A percentile compares a stretch with the other conserved stretches of the same genome.
phyloP scores from a whole-genome alignment of 192 early-diverging fungal species.

The Gonapodya sp. region DNA sequence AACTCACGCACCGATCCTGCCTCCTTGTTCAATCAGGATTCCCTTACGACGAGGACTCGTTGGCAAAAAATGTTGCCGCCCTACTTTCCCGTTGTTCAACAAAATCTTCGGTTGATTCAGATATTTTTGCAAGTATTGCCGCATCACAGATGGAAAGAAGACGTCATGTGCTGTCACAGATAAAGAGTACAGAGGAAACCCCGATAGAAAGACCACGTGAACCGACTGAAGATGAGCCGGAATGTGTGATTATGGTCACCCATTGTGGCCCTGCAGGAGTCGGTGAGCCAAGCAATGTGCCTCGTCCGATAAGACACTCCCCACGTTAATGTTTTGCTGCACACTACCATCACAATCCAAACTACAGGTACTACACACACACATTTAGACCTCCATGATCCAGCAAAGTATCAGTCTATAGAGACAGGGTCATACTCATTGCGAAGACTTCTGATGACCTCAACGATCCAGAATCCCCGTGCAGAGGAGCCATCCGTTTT shows the following conservation, averaged over 20 bases:
- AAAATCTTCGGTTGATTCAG: background rate
- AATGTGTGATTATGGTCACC: background rate
- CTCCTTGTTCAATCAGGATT: background rate
- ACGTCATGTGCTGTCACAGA: background rate
- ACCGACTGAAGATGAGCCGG: background rate
- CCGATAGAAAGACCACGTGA: background rate
- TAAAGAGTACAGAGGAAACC: background rate
- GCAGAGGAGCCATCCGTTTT: background rate
- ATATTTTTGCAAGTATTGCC: background rate
- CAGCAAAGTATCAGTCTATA: background rate
- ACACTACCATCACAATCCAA: background rate
- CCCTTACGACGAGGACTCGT: background rate
- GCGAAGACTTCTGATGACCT: background rate
- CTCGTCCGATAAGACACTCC: background rate
- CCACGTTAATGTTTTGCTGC: background rate
- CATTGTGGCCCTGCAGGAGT: background rate
- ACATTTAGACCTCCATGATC: background rate
- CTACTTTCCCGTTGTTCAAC: background rate
- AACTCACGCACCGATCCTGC: background rate
- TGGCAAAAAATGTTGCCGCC: background rate
- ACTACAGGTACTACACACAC: background rate
- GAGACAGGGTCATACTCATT: background rate
- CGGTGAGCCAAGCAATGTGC: background rate
- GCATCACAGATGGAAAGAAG: background rate
- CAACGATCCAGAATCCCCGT: background rate